Evolutionary conservation across 1,139 yeast species (phyloP).

Genomic region (Scheffersomyces cryptocercus): DNA sequence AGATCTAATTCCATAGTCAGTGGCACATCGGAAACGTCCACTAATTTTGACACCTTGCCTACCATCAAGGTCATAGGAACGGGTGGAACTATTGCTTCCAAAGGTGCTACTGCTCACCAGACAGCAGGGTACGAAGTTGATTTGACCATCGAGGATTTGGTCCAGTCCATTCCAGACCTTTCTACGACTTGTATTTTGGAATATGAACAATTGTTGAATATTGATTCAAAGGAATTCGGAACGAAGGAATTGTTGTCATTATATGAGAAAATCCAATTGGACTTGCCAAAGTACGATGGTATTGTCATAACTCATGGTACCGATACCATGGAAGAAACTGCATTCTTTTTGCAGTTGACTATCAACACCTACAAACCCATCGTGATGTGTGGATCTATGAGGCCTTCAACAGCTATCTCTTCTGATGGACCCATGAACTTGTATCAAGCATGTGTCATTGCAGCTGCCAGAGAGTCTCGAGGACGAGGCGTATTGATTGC

Average conservation of each 20-base stretch:
- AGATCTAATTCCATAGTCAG: slow-evolving; percentile 20
- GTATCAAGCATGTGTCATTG: slow-evolving; percentile 68
- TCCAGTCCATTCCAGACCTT: slow-evolving; percentile 61
- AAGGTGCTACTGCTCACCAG: slow-evolving; percentile 54
- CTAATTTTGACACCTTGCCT: slow-evolving; percentile 26
- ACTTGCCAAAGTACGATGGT: slow-evolving; percentile 51
- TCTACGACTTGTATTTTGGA: slow-evolving; percentile 57
- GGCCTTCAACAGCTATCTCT: slow-evolving; percentile 69
- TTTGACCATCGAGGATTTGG: slow-evolving; percentile 61
- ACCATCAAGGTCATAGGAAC: slow-evolving; percentile 64
- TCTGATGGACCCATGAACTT: slow-evolving; percentile 75
- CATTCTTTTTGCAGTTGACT: slow-evolving; percentile 64
- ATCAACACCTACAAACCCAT: slow-evolving; percentile 59
- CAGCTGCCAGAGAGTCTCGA: slow-evolving; percentile 49
- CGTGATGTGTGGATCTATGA: slow-evolving; percentile 71
- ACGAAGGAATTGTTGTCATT: slow-evolving; percentile 36
- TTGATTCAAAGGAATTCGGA: slow-evolving; percentile 65
- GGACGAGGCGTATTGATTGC: slow-evolving; percentile 66
- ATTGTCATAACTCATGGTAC: slow-evolving; percentile 73
- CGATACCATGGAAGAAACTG: slow-evolving; percentile 71
- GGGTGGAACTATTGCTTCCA: slow-evolving; percentile 75
- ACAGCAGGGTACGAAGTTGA: slow-evolving; percentile 73
- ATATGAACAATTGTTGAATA: slow-evolving; percentile 64
- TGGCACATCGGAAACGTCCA: slow-evolving; percentile 14
- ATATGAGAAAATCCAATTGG: slow-evolving; percentile 43